Base-by-base conservation (phyloP, 768 basidiomycete genomes). In the Amyloporia xantha region DNA sequence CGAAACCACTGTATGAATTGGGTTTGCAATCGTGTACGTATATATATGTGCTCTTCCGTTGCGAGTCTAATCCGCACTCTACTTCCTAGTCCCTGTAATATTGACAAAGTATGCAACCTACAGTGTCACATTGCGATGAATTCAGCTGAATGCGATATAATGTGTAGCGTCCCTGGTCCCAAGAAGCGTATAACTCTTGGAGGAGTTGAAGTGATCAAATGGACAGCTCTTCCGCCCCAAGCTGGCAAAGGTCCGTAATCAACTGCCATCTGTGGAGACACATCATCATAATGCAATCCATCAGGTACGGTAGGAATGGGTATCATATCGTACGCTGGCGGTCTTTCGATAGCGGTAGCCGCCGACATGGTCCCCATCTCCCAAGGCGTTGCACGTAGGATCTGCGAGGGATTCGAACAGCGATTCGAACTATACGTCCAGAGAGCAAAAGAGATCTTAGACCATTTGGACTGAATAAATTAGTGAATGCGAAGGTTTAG, bases 241-340 rank as follows among this genome's bases (percentile, higher is more conserved):
- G 55, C 36, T 5, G 59, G 59, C 15, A 49, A 57, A 41, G 56
- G 56, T 54, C 17, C 9, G 54, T 46, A 17, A 17, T 28, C n/a
- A n/a, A n/a, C n/a, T n/a, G n/a, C n/a, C n/a, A n/a, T n/a, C n/a
- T n/a, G n/a, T n/a, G n/a, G n/a, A n/a, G n/a, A n/a, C n/a, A n/a
- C n/a, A n/a, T n/a, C n/a, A n/a, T n/a, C n/a, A n/a, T n/a, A n/a
- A 5, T 41, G 25, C 20, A 27, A 24, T 4, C 13, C 4, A 9
- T 17, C 49, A 56, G 58, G 58, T 17, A 57, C 59, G 9, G 26
- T 60, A 13, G 59, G 52, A 10, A 55, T 60, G 43, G 59, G 59
- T 5, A 51, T 60, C 54, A 55, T 60, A 41, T 60, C 59, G 4
- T 60, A 60, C 43, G 59, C 59, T 3, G 59, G 59, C 44, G 53